Evolutionary conservation across 805 yeast genomes (phyloP), one percentile per base, ranked within the genome.

Genomic region (Torulaspora franciscae): DNA sequence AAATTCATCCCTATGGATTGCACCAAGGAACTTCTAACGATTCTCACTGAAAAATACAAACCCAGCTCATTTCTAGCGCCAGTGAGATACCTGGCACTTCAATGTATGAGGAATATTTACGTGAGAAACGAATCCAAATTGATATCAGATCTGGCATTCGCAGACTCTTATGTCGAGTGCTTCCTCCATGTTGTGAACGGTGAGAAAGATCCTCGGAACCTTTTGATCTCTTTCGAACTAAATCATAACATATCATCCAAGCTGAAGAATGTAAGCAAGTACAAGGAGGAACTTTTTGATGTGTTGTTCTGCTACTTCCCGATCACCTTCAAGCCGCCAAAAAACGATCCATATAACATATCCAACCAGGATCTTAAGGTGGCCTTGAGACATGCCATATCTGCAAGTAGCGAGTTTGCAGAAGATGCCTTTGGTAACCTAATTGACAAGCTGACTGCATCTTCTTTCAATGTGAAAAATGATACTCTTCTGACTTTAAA

Each of bases 241-340:
- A 79, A 81, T 51, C 52, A 62, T 9, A 33, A 42, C 4, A 75
- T 90, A 10, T 55, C 54, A 3, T 67, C 79, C 23, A 50, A 61
- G 11, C 48, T 56, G 8, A 60, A 70, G 4, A 66, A 69, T 2
- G 69, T 77, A 40, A 52, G 64, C 33, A 61, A 64, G n/a, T 67
- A 62, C 56, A 58, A 75, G 26, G 83, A 83, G 52, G 87, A 85
- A 7, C 62, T 93, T 47, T 95, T 90, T 61, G 99, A 93, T 61
- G 79, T 85, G 28, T 72, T 87, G 32, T 95, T 91, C 61, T 93
- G 99, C 65, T 93, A 93, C 67, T 93, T 91, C 69, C 99, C 99
- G 9, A 90, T 93, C 34, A 85, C 96, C 1, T 93, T 95, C 67
- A 81, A 81, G 46, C 96, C 98, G 1, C 96, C 98, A 3, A 77